phyloP scores from a whole-genome alignment of 257 asterid species.

The Cynanchum wilfordii region DNA sequence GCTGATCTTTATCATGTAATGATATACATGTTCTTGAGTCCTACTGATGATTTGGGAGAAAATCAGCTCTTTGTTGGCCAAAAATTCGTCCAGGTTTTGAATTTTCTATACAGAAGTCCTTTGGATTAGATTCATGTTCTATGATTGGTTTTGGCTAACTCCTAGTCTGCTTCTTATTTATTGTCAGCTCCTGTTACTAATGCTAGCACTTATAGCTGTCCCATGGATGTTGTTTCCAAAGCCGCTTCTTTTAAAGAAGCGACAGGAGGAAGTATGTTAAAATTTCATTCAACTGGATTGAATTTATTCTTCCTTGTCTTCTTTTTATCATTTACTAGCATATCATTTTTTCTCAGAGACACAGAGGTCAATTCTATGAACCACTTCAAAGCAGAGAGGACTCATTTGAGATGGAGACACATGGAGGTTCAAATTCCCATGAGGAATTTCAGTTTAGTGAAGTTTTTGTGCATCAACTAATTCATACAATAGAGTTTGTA shows the following conservation, averaged over 20 bases:
- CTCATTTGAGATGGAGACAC: slow-evolving; percentile 40
- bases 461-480: slow-evolving; percentile 60
- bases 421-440: slow-evolving; percentile 34
- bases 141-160: slow-evolving; percentile 2
- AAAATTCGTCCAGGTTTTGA: slow-evolving; percentile 49
- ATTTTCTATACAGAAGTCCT: slow-evolving; percentile 5
- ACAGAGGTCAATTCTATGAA: slow-evolving; percentile 42
- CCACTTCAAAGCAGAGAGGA: slow-evolving; percentile 37
- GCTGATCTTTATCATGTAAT: slow-evolving; percentile 65
- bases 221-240: slow-evolving; percentile 72
- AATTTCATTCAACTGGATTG: slow-evolving; percentile 1
- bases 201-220: slow-evolving; percentile 56
- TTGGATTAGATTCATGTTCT: slow-evolving; percentile 4
- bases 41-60: slow-evolving; percentile 55
- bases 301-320: not conserved
- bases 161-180: slow-evolving; percentile 9
- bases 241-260: slow-evolving; percentile 53
- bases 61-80: slow-evolving; percentile 57
- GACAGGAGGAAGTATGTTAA: slow-evolving; percentile 46
- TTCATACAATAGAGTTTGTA: slow-evolving; percentile 63
- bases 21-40: slow-evolving; percentile 68
- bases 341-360: slow-evolving; percentile 42
- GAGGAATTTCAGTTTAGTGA: slow-evolving; percentile 60
- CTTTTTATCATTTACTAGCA: slow-evolving; percentile 2
- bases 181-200: slow-evolving; percentile 41